These are phyloP conservation scores for Clausena lansium DNA, from an alignment of 345 rosid species.

Conservation along the genomic window DNA sequence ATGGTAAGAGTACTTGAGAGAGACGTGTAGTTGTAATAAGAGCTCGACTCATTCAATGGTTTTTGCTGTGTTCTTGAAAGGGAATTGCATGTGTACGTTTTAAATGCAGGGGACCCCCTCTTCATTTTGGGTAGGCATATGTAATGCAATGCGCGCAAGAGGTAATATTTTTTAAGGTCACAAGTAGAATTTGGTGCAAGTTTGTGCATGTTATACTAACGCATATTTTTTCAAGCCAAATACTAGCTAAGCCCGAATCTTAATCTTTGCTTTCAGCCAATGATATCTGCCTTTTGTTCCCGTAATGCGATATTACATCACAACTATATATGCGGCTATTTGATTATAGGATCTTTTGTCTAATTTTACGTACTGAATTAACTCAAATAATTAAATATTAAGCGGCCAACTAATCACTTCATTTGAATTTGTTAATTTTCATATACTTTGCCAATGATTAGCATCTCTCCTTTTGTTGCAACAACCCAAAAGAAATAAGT, in stretches of 20 bases:
- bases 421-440: neutral
- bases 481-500: neutral
- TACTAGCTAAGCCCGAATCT: neutral
- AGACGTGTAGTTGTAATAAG: neutral
- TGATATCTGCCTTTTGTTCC: neutral
- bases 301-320: neutral
- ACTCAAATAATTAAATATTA: neutral
- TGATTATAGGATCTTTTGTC: neutral
- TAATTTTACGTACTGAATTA: neutral
- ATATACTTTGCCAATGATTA: neutral
- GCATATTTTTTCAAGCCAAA: neutral
- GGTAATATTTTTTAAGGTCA: neutral
- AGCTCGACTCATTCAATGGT: slow-evolving; percentile 16
- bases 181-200: neutral
- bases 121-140: neutral
- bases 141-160: neutral
- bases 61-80: slow-evolving; percentile 15
- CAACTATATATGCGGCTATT: neutral
- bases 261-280: neutral
- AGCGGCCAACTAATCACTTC: neutral
- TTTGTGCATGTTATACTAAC: no score
- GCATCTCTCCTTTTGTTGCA: neutral
- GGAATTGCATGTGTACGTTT: slow-evolving; percentile 40
- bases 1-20: neutral
- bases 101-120: slow-evolving; percentile 33